phyloP scores from a whole-genome alignment of 2,329 filamentous ascomycete genomes.

The Penicillium olsonii region DNA sequence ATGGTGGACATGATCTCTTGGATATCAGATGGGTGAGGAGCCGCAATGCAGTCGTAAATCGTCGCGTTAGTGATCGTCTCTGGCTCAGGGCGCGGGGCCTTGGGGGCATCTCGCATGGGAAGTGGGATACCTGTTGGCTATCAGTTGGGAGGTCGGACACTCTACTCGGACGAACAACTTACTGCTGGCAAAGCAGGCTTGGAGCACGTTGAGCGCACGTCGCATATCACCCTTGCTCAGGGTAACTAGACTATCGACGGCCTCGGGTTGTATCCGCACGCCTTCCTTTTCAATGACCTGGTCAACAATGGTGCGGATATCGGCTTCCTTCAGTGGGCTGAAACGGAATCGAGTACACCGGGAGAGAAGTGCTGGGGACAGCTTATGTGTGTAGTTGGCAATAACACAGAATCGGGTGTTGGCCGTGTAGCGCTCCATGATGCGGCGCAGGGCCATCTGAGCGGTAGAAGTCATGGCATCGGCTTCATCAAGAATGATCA shows the following conservation, averaged over 20 bases:
- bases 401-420: constrained; percentile 99
- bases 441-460: constrained; percentile 92
- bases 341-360: constrained; percentile 94
- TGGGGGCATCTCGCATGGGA: constrained; percentile 60
- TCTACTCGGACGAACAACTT: constrained; percentile 35
- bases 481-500: constrained; percentile 98
- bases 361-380: constrained; percentile 88
- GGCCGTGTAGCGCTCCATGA: constrained; percentile 99
- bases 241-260: constrained; percentile 78
- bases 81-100: constrained; percentile 61
- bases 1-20: constrained; percentile 80
- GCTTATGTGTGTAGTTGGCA: constrained; percentile 97
- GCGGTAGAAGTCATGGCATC: constrained; percentile 99
- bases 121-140: constrained; percentile 66
- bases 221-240: constrained; percentile 97
- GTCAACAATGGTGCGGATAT: constrained; percentile 83
- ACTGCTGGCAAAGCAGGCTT: constrained; percentile 95
- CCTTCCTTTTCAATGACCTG: constrained; percentile 85
- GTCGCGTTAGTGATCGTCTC: constrained; percentile 88
- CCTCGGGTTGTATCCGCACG: constrained; percentile 79
- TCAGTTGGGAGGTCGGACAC: not conserved
- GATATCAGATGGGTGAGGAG: constrained; percentile 87
- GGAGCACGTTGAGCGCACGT: constrained; percentile 87
- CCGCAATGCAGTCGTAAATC: constrained; percentile 97
- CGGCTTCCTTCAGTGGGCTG: constrained; percentile 83